phyloP scores from a whole-genome alignment of 2,329 filamentous ascomycete species.

The Metarhizium anisopliae region DNA sequence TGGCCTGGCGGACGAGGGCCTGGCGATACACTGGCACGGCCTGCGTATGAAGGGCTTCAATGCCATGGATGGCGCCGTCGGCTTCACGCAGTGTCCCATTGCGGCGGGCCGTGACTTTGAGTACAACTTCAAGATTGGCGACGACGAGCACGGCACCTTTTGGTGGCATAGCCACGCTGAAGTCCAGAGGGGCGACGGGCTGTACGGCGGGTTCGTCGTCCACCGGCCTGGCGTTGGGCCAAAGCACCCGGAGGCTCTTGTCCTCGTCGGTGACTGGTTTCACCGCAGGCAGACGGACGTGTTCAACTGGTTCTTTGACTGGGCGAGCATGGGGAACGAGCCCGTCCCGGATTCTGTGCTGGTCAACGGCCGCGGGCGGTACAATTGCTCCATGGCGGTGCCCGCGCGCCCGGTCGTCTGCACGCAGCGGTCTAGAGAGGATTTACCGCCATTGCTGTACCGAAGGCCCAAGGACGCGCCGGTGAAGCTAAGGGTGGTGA shows the following conservation, averaged over 20 bases:
- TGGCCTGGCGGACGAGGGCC: conserved; percentile 48
- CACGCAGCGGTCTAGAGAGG: neutral
- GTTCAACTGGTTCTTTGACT: conserved; percentile 16
- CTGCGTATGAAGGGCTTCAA: conserved; percentile 65
- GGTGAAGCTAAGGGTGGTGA: conserved; percentile 14
- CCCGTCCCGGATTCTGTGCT: conserved; percentile 23
- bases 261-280: conserved; percentile 37
- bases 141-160: conserved; percentile 44
- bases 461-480: neutral
- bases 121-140: conserved; percentile 47
- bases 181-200: conserved; percentile 39
- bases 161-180: conserved; percentile 55
- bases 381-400: conserved; percentile 20
- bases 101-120: conserved; percentile 41
- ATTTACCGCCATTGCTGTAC: conserved; percentile 10
- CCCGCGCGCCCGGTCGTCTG: conserved; percentile 16
- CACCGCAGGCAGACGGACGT: conserved; percentile 31
- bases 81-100: conserved; percentile 39
- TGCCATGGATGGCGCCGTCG: conserved; percentile 53
- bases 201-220: conserved; percentile 50
- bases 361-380: conserved; percentile 24
- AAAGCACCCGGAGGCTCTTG: conserved; percentile 33
- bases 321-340: conserved; percentile 32
- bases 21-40: conserved; percentile 65
- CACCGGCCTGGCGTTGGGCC: conserved; percentile 33